Conservation (phyloP, 768 basidiomycete species). For the Boletus insuetus region DNA sequence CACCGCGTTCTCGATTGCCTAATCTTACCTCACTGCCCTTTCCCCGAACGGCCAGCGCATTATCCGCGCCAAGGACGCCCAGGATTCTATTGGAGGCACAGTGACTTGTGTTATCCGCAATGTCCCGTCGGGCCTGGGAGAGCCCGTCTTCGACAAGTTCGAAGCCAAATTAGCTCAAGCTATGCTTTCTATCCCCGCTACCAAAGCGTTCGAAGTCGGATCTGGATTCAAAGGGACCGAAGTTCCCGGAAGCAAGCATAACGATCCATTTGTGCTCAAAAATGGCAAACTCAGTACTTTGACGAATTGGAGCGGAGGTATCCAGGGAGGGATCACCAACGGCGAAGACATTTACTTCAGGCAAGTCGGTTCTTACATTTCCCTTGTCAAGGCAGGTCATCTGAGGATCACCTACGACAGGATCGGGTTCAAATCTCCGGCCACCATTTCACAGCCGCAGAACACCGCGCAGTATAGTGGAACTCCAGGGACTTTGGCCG, state of each 20-base stretch:
- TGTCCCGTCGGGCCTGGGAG: constrained; percentile 88
- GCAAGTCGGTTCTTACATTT: constrained; percentile 38
- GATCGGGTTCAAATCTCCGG: constrained; percentile 96
- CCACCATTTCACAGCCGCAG: constrained; percentile 93
- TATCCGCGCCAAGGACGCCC: constrained; percentile 82
- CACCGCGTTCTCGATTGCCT: constrained; percentile 33
- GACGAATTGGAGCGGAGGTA: constrained; percentile 96
- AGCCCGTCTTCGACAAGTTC: constrained; percentile 98
- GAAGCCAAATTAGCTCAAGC: constrained; percentile 95
- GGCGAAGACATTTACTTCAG: constrained; percentile 98
- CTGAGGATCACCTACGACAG: constrained; percentile 41
- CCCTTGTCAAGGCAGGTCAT: not conserved
- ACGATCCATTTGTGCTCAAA: constrained; percentile 77
- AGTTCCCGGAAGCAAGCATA: constrained; percentile 90
- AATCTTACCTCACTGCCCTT: constrained; percentile 11
- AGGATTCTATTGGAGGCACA: constrained; percentile 97
- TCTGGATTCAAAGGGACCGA: constrained; percentile 95
- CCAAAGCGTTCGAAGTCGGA: constrained; percentile 97
- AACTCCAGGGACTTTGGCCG: constrained; percentile 80
- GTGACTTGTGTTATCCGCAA: constrained; percentile 95
- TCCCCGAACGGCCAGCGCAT: constrained; percentile 62
- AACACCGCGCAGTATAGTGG: constrained; percentile 92
- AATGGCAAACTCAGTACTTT: constrained; percentile 77
- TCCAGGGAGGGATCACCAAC: constrained; percentile 98
- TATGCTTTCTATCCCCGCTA: constrained; percentile 98